These are phyloP conservation scores for Danielia reshetovae DNA, from an alignment of 805 yeast species.

Conservation along the genomic window DNA sequence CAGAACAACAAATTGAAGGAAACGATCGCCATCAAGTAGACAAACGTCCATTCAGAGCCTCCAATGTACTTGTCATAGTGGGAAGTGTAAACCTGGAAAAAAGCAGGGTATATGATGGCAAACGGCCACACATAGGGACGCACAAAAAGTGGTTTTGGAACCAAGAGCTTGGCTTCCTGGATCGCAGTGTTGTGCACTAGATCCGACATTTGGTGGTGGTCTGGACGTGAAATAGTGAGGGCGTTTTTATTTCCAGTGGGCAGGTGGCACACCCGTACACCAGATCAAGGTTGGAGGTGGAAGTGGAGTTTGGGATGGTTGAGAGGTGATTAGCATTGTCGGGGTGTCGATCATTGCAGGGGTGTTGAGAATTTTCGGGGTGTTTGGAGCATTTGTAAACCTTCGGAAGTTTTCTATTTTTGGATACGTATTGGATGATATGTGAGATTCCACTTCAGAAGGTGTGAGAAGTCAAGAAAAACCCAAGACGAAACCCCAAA, in stretches of 20 bases:
- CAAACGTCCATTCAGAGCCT: slow-evolving; percentile 95
- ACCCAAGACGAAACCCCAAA: no score
- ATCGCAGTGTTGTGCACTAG: slow-evolving; percentile 72
- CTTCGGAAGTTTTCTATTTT: no score
- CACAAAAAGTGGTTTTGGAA: slow-evolving; percentile 53
- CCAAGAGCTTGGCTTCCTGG: slow-evolving; percentile 67
- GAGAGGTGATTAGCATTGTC: no score
- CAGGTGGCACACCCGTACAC: neutral
- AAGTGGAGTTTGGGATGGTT: no score
- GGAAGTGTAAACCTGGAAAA: slow-evolving; percentile 56
- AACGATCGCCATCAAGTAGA: slow-evolving; percentile 68
- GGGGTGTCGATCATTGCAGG: no score
- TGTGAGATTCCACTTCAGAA: no score
- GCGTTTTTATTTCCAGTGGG: neutral
- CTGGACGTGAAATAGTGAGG: neutral
- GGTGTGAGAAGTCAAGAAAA: no score
- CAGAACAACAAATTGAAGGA: slow-evolving; percentile 72
- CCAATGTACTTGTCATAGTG: slow-evolving; percentile 79
- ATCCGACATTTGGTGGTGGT: slow-evolving; percentile 27
- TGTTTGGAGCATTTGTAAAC: no score
- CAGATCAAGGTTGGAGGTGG: no score
- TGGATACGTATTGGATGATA: no score
- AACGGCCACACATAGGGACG: slow-evolving; percentile 87
- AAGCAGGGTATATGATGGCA: slow-evolving; percentile 69
- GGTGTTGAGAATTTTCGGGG: no score